phyloP scores from a whole-genome alignment of 2,329 filamentous ascomycete species.

The Cordyceps farinosa region DNA sequence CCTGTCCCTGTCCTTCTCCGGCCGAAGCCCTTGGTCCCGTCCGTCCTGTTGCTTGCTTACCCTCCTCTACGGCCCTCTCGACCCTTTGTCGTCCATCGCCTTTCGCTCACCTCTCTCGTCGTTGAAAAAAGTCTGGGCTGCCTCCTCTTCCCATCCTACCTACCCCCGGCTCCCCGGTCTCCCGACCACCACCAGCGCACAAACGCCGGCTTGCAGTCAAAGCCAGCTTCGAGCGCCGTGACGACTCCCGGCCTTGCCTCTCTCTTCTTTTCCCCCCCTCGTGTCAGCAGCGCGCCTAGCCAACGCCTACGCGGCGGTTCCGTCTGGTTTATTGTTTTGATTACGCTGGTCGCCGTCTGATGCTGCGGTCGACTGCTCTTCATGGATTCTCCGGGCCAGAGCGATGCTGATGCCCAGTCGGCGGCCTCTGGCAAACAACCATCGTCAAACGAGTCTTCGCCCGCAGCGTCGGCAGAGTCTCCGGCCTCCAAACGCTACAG shows the following conservation, averaged over 20 bases:
- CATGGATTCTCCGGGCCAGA: conserved; percentile 7
- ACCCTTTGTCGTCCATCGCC: not conserved
- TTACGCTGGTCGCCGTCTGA: not conserved
- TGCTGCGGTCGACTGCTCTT: conserved; percentile 6
- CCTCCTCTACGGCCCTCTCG: not conserved
- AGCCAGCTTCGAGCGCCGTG: not conserved
- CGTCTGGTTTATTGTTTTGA: not conserved
- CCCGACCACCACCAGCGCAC: not conserved
- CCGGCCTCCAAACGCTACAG: conserved; percentile 32
- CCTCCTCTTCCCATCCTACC: not conserved
- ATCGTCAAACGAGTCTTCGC: conserved; percentile 16
- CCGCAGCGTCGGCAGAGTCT: conserved; percentile 20
- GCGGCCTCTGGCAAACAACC: not conserved
- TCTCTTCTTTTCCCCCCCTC: not conserved
- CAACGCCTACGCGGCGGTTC: not conserved
- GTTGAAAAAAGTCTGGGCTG: not conserved
- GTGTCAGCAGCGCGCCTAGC: not conserved
- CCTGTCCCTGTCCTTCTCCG: not conserved
- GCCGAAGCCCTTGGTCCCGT: not conserved
- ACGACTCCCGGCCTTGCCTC: not conserved
- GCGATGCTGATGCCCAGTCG: conserved; percentile 8
- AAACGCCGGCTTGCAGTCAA: not conserved
- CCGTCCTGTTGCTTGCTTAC: not conserved
- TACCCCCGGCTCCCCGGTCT: conserved; percentile 6
- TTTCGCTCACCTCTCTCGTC: not conserved